Evolutionary conservation across 176 grass and related monocot genomes (phyloP).

Genomic region (Secale cereale): DNA sequence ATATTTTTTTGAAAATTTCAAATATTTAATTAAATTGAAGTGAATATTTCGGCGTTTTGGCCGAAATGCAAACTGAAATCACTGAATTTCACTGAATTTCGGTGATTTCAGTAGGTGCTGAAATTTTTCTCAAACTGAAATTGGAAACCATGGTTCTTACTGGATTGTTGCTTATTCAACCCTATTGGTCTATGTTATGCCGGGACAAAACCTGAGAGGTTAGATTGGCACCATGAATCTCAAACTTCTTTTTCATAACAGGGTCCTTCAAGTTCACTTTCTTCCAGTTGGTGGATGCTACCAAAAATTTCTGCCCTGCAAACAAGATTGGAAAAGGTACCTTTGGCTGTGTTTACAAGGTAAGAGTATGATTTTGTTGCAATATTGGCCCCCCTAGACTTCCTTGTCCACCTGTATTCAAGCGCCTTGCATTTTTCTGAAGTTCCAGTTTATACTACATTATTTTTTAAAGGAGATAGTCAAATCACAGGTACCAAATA

Average conservation of each 20-base stretch:
- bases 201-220: too few relatives aligned
- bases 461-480: not conserved
- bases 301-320: slow-evolving; percentile 11
- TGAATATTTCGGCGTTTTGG: too few relatives aligned
- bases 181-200: too few relatives aligned
- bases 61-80: too few relatives aligned
- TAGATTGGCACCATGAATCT: too few relatives aligned
- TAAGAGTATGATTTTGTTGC: not conserved
- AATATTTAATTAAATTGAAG: too few relatives aligned
- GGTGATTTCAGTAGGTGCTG: too few relatives aligned
- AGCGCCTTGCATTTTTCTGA: not conserved
- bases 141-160: too few relatives aligned
- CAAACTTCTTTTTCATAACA: not conserved
- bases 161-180: too few relatives aligned
- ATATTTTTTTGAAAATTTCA: too few relatives aligned
- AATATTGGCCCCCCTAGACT: not conserved
- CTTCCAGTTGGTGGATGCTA: slow-evolving; percentile 25
- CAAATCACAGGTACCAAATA: not conserved
- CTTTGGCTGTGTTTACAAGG: slow-evolving; percentile 35
- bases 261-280: not conserved
- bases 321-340: slow-evolving; percentile 26
- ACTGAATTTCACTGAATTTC: too few relatives aligned
- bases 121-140: too few relatives aligned
- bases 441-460: not conserved
- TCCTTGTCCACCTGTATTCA: not conserved